Evolutionary conservation across 2,329 filamentous ascomycete genomes (phyloP), one percentile per base, ranked within the genome.

Genomic region (Nigrograna mackinnonii): DNA sequence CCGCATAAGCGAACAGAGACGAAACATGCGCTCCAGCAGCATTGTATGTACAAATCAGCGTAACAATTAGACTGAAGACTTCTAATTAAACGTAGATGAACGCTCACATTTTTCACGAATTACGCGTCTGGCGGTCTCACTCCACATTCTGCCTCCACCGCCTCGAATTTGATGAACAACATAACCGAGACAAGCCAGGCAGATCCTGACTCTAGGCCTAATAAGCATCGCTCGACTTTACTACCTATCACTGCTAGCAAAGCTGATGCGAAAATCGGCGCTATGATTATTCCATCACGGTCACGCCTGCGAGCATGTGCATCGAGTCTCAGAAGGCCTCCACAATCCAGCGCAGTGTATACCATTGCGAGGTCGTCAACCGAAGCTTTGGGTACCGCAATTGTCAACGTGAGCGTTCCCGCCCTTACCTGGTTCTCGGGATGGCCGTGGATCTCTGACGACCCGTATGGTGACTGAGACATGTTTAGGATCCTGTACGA

Each of bases 191-290:
- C 74, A 2, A 71, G 69, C 68, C 11, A 71, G 64, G 55, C 67
- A 67, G 1, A 75, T 79, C 47, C 58, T 78, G 3, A 68, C 75
- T 2, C 68, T 79, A 3, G 74, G 76, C n/a, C n/a, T n/a, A n/a
- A n/a, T n/a, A n/a, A n/a, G n/a, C n/a, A n/a, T n/a, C n/a, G n/a
- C n/a, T n/a, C n/a, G n/a, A n/a, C n/a, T n/a, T n/a, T n/a, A n/a
- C n/a, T n/a, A n/a, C n/a, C n/a, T n/a, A n/a, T n/a, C n/a, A n/a
- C n/a, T n/a, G n/a, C n/a, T n/a, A n/a, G n/a, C n/a, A n/a, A n/a
- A n/a, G n/a, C n/a, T n/a, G n/a, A n/a, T n/a, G n/a, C n/a, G n/a
- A n/a, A n/a, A n/a, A n/a, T n/a, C n/a, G n/a, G n/a, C n/a, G n/a
- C n/a, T n/a, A n/a, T n/a, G n/a, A n/a, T n/a, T n/a, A n/a, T n/a